A percentile compares a stretch with the other conserved stretches of the same genome.
These are phyloP conservation scores for Fusarium tjaetaba DNA, from an alignment of 2,329 filamentous ascomycete genomes.

Conservation along the genomic window DNA sequence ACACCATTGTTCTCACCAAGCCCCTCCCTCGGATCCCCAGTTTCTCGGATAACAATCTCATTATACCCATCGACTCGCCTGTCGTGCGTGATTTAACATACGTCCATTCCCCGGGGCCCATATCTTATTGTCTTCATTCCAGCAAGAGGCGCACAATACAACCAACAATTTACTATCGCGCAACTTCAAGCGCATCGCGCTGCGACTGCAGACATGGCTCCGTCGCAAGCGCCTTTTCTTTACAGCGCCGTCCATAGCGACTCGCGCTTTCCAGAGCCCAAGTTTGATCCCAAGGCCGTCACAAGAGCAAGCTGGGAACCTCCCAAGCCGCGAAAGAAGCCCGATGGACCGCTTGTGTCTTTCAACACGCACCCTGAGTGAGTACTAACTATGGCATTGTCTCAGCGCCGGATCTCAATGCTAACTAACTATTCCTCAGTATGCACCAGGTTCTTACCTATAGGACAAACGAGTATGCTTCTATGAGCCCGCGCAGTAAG, in stretches of 20 bases:
- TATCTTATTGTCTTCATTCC: conserved; percentile 13
- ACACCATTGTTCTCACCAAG: conserved; percentile 19
- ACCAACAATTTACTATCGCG: conserved; percentile 11
- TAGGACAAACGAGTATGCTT: conserved; percentile 67
- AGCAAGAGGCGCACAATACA: conserved; percentile 2
- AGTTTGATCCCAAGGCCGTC: conserved; percentile 88
- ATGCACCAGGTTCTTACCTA: conserved; percentile 72
- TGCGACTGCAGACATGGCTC: conserved; percentile 41
- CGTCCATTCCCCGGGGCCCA: neutral
- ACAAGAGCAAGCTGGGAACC: conserved; percentile 81
- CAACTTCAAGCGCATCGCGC: conserved; percentile 17
- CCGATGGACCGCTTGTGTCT: conserved; percentile 78
- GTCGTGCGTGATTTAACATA: neutral
- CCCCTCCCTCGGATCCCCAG: conserved; percentile 6
- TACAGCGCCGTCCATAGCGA: conserved; percentile 69
- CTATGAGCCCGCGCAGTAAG: conserved; percentile 78
- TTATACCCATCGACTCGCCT: conserved; percentile 11
- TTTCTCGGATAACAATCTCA: conserved; percentile 32
- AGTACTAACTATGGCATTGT: conserved; percentile 44
- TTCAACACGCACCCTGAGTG: conserved; percentile 92
- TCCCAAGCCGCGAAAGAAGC: conserved; percentile 69
- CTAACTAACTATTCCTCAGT: conserved; percentile 46
- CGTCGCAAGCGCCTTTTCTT: conserved; percentile 69
- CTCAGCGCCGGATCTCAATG: neutral
- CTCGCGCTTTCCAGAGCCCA: conserved; percentile 61